phyloP scores from a whole-genome alignment of 345 rosid genomes.

The Viola odorata region DNA sequence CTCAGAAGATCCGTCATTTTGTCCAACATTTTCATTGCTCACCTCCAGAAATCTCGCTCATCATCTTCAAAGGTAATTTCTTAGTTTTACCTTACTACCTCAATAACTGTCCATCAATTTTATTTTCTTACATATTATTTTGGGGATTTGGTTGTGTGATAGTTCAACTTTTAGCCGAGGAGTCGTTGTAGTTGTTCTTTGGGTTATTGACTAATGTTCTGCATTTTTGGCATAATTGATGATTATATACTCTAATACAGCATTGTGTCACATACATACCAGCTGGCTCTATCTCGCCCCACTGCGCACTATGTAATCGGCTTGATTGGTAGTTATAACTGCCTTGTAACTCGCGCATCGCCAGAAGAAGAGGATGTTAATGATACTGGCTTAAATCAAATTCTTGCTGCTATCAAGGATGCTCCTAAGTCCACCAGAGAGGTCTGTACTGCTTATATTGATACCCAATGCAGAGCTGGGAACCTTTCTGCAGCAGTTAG shows the following conservation, averaged over 20 bases:
- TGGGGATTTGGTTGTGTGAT: background rate
- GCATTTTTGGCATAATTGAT: slow-evolving; percentile 7
- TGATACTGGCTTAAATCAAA: slow-evolving; percentile 29
- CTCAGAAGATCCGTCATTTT: slow-evolving; percentile 5
- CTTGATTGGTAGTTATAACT: slow-evolving; percentile 19
- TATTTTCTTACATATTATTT: background rate
- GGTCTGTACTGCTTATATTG: slow-evolving; percentile 25
- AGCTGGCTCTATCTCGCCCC: slow-evolving; percentile 28
- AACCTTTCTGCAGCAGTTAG: slow-evolving; percentile 40
- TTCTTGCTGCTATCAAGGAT: slow-evolving; percentile 22
- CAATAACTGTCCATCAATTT: background rate
- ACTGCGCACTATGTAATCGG: slow-evolving; percentile 17
- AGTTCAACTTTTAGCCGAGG: background rate
- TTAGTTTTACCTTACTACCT: background rate
- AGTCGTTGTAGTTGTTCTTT: background rate
- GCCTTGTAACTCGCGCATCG: slow-evolving; percentile 27
- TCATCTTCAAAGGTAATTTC: slow-evolving; percentile 6
- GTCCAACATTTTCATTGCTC: background rate
- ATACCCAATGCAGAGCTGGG: slow-evolving; percentile 43
- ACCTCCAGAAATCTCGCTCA: background rate
- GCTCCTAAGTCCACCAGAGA: slow-evolving; percentile 23
- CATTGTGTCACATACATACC: slow-evolving; percentile 29
- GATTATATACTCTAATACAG: slow-evolving; percentile 38
- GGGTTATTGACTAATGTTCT: background rate
- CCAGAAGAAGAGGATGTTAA: slow-evolving; percentile 27